These are phyloP conservation scores for Gamsiella multidivaricata DNA, from an alignment of 192 early-diverging fungal genomes.

Conservation along the genomic window DNA sequence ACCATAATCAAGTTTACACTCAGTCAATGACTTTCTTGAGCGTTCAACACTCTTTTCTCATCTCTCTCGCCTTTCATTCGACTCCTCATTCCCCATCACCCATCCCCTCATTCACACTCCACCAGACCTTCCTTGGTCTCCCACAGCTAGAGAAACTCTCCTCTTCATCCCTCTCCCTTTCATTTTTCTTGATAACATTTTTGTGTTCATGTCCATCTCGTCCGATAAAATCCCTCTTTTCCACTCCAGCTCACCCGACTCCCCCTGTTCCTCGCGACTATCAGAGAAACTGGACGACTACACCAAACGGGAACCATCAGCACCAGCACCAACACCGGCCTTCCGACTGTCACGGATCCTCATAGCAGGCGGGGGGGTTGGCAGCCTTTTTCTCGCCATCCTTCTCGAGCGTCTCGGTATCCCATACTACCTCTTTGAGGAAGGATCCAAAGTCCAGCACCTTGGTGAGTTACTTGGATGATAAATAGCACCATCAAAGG, in stretches of 20 bases:
- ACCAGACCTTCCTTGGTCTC: too few relatives aligned
- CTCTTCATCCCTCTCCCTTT: too few relatives aligned
- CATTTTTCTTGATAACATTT: too few relatives aligned
- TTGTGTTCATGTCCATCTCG: neutral
- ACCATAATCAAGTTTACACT: too few relatives aligned
- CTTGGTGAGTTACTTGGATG: slow-evolving; percentile 12
- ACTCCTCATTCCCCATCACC: too few relatives aligned
- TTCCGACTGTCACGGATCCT: slow-evolving; percentile 1
- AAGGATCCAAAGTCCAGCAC: neutral
- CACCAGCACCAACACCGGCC: neutral
- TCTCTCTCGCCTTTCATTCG: too few relatives aligned
- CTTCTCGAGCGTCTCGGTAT: slow-evolving; percentile 8
- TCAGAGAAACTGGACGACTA: neutral
- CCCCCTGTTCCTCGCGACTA: neutral
- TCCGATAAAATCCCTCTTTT: neutral
- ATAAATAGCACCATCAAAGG: too few relatives aligned
- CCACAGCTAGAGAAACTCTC: too few relatives aligned
- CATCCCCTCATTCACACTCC: too few relatives aligned
- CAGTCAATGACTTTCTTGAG: too few relatives aligned
- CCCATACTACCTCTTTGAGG: slow-evolving; percentile 14
- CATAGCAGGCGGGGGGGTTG: slow-evolving; percentile 15
- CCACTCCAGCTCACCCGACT: neutral
- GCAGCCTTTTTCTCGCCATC: slow-evolving; percentile 5
- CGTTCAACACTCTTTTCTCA: too few relatives aligned
- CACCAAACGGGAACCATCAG: neutral